A percentile compares a stretch with the other conserved stretches of the same genome.
Conservation (phyloP, 108 stramenopile genomes). For the Hondaea fermentalgiana region DNA sequence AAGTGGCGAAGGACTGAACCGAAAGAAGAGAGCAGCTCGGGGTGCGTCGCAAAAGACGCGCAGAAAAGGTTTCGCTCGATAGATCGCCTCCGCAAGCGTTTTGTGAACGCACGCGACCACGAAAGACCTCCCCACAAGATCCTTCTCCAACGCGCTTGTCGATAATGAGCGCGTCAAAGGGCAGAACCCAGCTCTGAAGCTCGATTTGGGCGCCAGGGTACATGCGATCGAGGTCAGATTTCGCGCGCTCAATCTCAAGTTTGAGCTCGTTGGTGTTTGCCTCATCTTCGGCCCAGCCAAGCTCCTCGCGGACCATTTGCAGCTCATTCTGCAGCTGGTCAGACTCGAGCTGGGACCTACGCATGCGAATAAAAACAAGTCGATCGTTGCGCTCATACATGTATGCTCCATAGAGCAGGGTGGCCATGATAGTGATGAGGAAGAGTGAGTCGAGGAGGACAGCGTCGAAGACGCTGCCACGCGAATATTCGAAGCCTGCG, state of each 20-base stretch:
- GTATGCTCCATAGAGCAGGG: background rate
- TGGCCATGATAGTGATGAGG: background rate
- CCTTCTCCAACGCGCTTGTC: background rate
- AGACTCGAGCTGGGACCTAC: background rate
- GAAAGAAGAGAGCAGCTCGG: no score
- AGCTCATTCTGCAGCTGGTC: background rate
- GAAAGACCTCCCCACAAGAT: background rate
- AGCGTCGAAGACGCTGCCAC: background rate
- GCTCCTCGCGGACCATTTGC: constrained; percentile 1
- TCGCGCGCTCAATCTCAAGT: constrained; percentile 5
- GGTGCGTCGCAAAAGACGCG: no score
- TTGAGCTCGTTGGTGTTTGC: constrained; percentile 10
- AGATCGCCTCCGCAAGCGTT: background rate
- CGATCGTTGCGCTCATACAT: constrained; percentile 17
- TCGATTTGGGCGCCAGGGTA: background rate
- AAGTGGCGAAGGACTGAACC: no score
- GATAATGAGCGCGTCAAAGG: background rate
- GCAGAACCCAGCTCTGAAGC: background rate
- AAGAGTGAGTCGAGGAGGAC: background rate
- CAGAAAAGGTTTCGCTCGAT: no score
- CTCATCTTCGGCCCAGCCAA: background rate
- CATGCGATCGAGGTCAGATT: background rate
- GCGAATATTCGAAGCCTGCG: background rate
- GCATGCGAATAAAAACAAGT: background rate
- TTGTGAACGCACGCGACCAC: background rate